These are phyloP conservation scores for Calonectria crousiana DNA, from an alignment of 2,329 filamentous ascomycete genomes.

Conservation along the genomic window DNA sequence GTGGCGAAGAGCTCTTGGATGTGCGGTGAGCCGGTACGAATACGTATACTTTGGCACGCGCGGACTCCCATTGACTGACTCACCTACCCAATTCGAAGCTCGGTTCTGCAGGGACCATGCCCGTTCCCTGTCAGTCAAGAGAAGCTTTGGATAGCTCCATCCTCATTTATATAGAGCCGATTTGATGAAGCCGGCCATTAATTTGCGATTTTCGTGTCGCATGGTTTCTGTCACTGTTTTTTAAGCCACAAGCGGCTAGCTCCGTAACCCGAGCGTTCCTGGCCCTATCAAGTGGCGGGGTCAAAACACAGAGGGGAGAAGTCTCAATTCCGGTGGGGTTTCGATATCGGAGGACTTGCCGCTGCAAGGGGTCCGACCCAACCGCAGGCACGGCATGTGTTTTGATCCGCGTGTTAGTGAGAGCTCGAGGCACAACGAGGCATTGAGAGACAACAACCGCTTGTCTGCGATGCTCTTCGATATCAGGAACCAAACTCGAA, in stretches of 20 bases:
- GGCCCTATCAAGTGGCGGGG: conserved; percentile 21
- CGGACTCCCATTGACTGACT: not conserved
- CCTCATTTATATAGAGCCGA: not conserved
- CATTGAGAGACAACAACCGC: not conserved
- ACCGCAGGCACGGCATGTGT: conserved; percentile 38
- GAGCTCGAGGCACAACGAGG: not conserved
- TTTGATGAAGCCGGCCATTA: not conserved
- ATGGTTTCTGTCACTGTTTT: not conserved
- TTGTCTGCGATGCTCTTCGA: not conserved
- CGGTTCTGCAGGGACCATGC: not conserved
- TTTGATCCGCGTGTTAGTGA: conserved; percentile 13
- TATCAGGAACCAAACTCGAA: not conserved
- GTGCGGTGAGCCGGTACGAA: conserved; percentile 1
- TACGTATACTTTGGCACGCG: conserved; percentile 2
- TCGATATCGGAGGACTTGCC: conserved; percentile 42
- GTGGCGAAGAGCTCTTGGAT: not conserved
- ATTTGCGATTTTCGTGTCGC: not conserved
- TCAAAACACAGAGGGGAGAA: not conserved
- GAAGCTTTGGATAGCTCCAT: conserved; percentile 1
- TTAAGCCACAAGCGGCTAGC: not conserved
- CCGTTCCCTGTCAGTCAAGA: not conserved
- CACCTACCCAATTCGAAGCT: conserved; percentile 1
- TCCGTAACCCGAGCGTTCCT: not conserved
- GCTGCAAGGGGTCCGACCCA: conserved; percentile 32
- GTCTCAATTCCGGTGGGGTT: conserved; percentile 24